Evolutionary conservation across 1,284 basidiomycete genomes (phyloP).

Genomic region (Xerocomus amazonicus): DNA sequence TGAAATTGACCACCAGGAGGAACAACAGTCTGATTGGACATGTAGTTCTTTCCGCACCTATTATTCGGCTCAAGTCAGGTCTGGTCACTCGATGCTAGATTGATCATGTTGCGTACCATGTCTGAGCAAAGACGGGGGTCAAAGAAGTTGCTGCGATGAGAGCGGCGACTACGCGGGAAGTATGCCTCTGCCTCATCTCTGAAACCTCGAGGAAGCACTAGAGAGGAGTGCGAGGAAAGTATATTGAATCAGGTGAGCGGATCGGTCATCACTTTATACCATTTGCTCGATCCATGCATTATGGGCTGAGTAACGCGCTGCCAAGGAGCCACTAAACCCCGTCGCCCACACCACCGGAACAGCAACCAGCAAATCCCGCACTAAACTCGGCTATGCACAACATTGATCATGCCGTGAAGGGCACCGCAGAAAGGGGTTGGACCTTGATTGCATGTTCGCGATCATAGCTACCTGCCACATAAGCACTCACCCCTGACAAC

Average conservation of each 20-base stretch:
- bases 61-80: background rate
- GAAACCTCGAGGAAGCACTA: constrained; percentile 6
- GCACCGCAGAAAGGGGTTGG: background rate
- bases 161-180: background rate
- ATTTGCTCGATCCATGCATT: background rate
- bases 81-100: background rate
- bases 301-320: background rate
- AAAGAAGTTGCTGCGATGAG: constrained; percentile 8
- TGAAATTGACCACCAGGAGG: constrained; percentile 61
- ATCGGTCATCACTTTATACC: background rate
- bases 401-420: background rate
- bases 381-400: background rate
- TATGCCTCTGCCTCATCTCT: no score
- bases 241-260: background rate
- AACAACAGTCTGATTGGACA: constrained; percentile 46
- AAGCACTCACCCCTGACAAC: background rate
- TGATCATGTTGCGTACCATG: constrained; percentile 18
- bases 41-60: constrained; percentile 70
- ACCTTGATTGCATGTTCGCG: background rate
- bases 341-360: background rate
- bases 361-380: background rate
- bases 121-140: constrained; percentile 14
- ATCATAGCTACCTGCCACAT: background rate
- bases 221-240: background rate
- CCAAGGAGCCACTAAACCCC: background rate